Evolutionary conservation across 441 rosid genomes (phyloP).

Genomic region (Raphanus hybrid): DNA sequence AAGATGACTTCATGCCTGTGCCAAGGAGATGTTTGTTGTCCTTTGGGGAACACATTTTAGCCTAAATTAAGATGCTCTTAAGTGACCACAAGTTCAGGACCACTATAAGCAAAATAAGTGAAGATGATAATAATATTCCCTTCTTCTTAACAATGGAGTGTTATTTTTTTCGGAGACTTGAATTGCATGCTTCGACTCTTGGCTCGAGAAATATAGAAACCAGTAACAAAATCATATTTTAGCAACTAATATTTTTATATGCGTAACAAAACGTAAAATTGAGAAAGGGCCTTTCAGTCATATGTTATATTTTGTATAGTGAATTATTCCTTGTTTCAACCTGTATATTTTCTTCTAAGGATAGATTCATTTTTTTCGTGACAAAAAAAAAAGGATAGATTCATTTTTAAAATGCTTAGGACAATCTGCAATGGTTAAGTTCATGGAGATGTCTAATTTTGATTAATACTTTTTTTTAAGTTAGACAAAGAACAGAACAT

Average conservation of each 20-base stretch:
- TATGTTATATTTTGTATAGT: neutral
- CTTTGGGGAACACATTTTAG: constrained; percentile 41
- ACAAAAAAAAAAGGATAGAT: too few relatives aligned
- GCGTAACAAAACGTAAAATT: neutral
- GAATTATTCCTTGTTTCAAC: constrained; percentile 2
- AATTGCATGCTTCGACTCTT: constrained; percentile 31
- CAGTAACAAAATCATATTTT: neutral
- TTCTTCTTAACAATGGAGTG: too few relatives aligned
- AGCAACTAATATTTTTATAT: constrained; percentile 2
- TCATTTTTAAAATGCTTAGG: neutral
- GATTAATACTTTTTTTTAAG: neutral
- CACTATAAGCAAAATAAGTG: constrained; percentile 21
- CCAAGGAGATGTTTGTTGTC: constrained; percentile 40
- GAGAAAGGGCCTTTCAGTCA: neutral
- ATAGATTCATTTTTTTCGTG: too few relatives aligned
- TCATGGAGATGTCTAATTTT: neutral
- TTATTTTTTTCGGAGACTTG: constrained; percentile 7
- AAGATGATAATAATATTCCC: too few relatives aligned
- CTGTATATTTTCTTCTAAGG: neutral
- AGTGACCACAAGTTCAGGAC: constrained; percentile 34
- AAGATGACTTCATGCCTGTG: constrained; percentile 39
- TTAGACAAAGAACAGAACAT: neutral
- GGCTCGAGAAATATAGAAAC: constrained; percentile 36
- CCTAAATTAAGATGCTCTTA: constrained; percentile 41
- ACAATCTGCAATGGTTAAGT: neutral